Evolutionary conservation across 306 rosid species (phyloP), one percentile per base, ranked within the genome.

Genomic region (Prunus mongolica): DNA sequence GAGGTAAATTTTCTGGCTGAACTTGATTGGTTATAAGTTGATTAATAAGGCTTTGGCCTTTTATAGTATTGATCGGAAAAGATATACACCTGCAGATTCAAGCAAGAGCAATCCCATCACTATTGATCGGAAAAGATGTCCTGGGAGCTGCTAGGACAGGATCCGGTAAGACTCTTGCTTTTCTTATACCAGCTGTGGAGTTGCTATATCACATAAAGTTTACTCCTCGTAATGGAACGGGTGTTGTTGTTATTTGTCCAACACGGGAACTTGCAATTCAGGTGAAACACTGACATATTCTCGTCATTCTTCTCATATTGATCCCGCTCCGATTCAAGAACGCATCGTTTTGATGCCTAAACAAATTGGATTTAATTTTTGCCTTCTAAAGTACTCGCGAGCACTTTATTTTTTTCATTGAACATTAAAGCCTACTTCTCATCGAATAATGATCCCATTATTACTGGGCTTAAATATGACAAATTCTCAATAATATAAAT

Each of bases 111-210:
- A 89, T 90, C 63, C 99, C 97, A 0, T 89, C 90, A 2, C 91
- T 89, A 3, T 63, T 95, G 84, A 27, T 76, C 7, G 99, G 97
- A 19, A 87, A 82, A 78, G 97, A 95, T 73, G 96, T 95, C 58
- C 93, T 95, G 7, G 98, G 97, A 73, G 98, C 98, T 68, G 98
- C 99, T 0, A 90, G 99, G 71, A 95, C 99, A 6, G 99, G 99
- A 62, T 87, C 99, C 14, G 99, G 99, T 1, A 95, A 95, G 82
- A 95, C 99, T 13, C 97, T 92, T 67, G 96, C 99, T 13, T 95
- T 95, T 76, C 81, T 95, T 51, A 79, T 95, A 79, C 99, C 99
- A 20, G 99, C 97, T 45, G 86, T 89, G 38, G 99, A 95, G 89
- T 67, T 95, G 80, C 71, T 95, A 63, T 71, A 82, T 80, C 82